Conservation (phyloP, 2,329 filamentous ascomycete genomes). For the Calonectria hawksworthii region DNA sequence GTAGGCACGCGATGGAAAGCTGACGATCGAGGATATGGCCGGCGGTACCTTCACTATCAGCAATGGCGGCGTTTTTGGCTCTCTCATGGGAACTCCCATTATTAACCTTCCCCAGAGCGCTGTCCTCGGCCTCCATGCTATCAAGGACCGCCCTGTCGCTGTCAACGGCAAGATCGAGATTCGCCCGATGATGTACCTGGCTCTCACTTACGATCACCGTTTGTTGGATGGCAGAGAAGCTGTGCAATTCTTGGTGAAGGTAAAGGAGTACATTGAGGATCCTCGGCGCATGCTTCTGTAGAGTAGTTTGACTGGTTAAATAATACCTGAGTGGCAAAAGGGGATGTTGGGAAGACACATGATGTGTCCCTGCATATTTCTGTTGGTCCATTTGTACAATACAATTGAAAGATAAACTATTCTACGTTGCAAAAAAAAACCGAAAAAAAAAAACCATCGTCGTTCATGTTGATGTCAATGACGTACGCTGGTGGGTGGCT, state of each 20-base stretch:
- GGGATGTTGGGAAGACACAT: not conserved
- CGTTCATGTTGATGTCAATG: not conserved
- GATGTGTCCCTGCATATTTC: not conserved
- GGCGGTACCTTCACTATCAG: slow-evolving; percentile 98
- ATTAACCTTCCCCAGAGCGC: slow-evolving; percentile 97
- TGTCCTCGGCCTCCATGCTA: slow-evolving; percentile 93
- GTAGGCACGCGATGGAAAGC: slow-evolving; percentile 89
- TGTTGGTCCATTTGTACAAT: slow-evolving; percentile 26
- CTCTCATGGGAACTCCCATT: slow-evolving; percentile 96
- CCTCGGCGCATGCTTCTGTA: slow-evolving; percentile 89
- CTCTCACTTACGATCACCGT: slow-evolving; percentile 97
- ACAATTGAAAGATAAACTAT: not conserved
- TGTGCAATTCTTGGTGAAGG: slow-evolving; percentile 94
- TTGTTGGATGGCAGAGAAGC: slow-evolving; percentile 95
- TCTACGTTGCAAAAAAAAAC: too few relatives aligned
- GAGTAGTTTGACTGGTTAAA: slow-evolving; percentile 18
- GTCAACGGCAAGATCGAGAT: slow-evolving; percentile 96
- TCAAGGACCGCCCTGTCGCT: slow-evolving; percentile 92
- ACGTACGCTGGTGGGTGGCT: not conserved
- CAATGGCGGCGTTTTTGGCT: slow-evolving; percentile 97
- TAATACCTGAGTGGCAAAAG: slow-evolving; percentile 30
- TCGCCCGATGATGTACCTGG: slow-evolving; percentile 99
- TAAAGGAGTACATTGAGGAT: slow-evolving; percentile 98
- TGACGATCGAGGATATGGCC: slow-evolving; percentile 99
- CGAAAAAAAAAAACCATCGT: not conserved